Percentiles rank a stretch among this genome's conserved stretches.
Evolutionary conservation across 768 basidiomycete species (phyloP).

Genomic region (Russula virescens): DNA sequence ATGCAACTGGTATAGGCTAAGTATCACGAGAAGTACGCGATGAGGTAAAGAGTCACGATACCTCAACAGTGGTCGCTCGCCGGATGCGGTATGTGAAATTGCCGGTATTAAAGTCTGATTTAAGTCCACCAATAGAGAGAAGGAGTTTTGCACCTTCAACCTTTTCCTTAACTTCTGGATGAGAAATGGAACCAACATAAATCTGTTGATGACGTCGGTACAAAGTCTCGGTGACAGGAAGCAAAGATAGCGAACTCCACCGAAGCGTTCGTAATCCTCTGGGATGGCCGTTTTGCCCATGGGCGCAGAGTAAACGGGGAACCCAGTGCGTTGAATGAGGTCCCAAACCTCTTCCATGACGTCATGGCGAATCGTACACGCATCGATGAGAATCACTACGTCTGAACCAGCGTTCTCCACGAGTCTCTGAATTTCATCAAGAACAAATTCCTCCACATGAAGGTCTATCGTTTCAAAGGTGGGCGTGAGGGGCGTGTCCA

Average conservation of each 20-base stretch:
- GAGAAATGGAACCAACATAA: constrained; percentile 67
- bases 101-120: constrained; percentile 84
- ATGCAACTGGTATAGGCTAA: constrained; percentile 50
- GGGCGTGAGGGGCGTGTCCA: constrained; percentile 53
- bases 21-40: not conserved
- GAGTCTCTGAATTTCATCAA: constrained; percentile 63
- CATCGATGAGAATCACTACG: constrained; percentile 73
- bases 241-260: constrained; percentile 53
- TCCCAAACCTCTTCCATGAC: constrained; percentile 57
- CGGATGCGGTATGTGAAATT: constrained; percentile 77
- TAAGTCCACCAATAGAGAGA: constrained; percentile 63
- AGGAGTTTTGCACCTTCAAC: constrained; percentile 74
- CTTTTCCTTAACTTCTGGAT: constrained; percentile 58
- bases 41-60: constrained; percentile 26
- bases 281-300: constrained; percentile 80
- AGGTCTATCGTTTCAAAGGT: constrained; percentile 48
- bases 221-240: not conserved
- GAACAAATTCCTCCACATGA: constrained; percentile 58
- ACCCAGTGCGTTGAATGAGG: constrained; percentile 56
- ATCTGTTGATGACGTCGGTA: constrained; percentile 40
- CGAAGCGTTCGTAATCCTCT: constrained; percentile 67
- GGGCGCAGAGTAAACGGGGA: constrained; percentile 68
- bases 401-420: constrained; percentile 57
- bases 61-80: constrained; percentile 55
- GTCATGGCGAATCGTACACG: constrained; percentile 70